Percentiles rank a stretch among this genome's conserved stretches.
Conservation (phyloP, 148 eudicot species). For the Drosera capensis region DNA sequence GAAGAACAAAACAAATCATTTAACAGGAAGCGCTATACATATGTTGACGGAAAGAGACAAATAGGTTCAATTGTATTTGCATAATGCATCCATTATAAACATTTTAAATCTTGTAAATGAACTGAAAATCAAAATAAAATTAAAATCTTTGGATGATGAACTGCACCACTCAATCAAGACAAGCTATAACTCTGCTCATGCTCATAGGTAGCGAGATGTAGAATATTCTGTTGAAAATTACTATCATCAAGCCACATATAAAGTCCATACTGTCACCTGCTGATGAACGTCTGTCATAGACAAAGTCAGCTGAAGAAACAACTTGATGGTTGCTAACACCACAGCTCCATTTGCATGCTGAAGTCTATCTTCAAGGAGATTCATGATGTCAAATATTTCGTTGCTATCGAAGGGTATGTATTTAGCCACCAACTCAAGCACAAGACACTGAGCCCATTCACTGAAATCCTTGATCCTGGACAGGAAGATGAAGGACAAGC, state of each 20-base stretch:
- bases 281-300: conserved; percentile 99
- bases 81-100: no score
- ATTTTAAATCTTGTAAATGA: no score
- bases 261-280: conserved; percentile 39
- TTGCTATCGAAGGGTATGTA: conserved; percentile 78
- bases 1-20: not conserved
- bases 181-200: no score
- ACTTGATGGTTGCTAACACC: conserved; percentile 87
- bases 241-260: not conserved
- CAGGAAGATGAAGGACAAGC: conserved; percentile 4
- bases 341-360: conserved; percentile 99
- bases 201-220: no score
- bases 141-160: no score
- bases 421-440: conserved; percentile 85
- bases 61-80: no score
- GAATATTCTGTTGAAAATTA: not conserved
- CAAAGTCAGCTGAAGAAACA: conserved; percentile 84
- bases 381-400: conserved; percentile 97
- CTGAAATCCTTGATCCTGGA: conserved; percentile 89
- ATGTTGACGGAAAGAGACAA: no score
- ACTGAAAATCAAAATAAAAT: no score
- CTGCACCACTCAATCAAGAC: no score
- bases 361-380: conserved; percentile 97
- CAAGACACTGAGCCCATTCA: conserved; percentile 98
- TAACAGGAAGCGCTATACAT: no score